A percentile compares a stretch with the other conserved stretches of the same genome.
Evolutionary conservation across 2,329 filamentous ascomycete species (phyloP).

Genomic region (Parastagonospora avenae): DNA sequence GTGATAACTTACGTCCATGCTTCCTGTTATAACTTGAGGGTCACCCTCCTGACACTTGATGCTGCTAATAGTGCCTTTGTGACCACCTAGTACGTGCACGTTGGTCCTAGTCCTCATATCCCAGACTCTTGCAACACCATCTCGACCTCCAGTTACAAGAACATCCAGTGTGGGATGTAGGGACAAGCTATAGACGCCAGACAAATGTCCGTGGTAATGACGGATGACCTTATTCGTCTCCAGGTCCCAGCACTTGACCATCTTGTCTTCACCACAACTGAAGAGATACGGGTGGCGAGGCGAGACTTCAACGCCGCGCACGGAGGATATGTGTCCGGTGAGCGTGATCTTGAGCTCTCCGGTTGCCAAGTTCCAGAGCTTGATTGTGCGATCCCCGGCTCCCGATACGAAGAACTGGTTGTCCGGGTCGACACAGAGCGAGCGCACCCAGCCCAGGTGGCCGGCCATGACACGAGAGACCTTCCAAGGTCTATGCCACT

Average conservation of each 20-base stretch:
- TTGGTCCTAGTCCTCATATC: conserved; percentile 96
- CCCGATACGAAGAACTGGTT: conserved; percentile 98
- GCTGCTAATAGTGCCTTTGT: conserved; percentile 88
- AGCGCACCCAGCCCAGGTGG: conserved; percentile 86
- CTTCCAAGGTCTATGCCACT: conserved; percentile 99
- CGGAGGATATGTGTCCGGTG: conserved; percentile 35
- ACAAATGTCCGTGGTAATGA: conserved; percentile 96
- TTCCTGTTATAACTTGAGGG: conserved; percentile 92
- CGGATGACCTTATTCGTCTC: conserved; percentile 92
- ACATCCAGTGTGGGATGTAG: conserved; percentile 96
- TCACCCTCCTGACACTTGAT: conserved; percentile 94
- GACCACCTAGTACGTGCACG: conserved; percentile 88
- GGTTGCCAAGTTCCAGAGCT: conserved; percentile 95
- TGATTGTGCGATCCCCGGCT: conserved; percentile 86
- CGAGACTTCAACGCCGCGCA: conserved; percentile 61
- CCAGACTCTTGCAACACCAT: conserved; percentile 95
- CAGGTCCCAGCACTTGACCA: conserved; percentile 99
- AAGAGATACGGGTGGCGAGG: conserved; percentile 95
- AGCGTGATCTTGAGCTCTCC: conserved; percentile 55
- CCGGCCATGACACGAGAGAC: conserved; percentile 96
- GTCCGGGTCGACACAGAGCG: conserved; percentile 81
- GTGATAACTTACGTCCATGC: conserved; percentile 65
- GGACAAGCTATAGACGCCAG: conserved; percentile 89
- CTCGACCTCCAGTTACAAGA: conserved; percentile 89
- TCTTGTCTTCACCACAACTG: conserved; percentile 97